A percentile compares a stretch with the other conserved stretches of the same genome.
These are phyloP conservation scores for Beauveria asiatica DNA, from an alignment of 2,329 filamentous ascomycete genomes.

Conservation along the genomic window DNA sequence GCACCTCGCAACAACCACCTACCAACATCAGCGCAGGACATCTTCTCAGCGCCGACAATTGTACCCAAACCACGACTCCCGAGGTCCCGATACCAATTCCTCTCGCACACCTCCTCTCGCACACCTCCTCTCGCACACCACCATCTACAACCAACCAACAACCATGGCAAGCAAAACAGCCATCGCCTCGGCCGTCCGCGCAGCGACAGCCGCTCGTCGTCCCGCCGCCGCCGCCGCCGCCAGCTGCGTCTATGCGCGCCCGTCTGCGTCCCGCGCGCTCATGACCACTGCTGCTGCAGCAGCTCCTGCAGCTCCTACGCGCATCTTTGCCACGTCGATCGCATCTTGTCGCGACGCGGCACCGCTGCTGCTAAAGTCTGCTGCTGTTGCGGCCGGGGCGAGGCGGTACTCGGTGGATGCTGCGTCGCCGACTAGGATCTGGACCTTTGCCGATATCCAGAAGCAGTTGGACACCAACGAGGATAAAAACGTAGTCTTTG, in stretches of 20 bases:
- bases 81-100: not conserved
- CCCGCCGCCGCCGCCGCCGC: not conserved
- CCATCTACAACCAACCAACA: not conserved
- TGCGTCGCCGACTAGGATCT: conserved; percentile 29
- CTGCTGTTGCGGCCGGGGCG: not conserved
- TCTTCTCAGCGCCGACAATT: not conserved
- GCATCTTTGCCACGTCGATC: not conserved
- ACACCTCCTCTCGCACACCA: not conserved
- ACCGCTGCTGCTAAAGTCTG: not conserved
- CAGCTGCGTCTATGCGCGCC: not conserved
- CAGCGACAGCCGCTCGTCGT: conserved; percentile 4
- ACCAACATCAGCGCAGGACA: not conserved
- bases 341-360: not conserved
- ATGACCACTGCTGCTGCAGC: not conserved
- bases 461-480: conserved; percentile 21
- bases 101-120: not conserved
- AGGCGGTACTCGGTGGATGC: conserved; percentile 22
- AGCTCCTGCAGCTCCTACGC: not conserved
- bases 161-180: not conserved
- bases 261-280: not conserved
- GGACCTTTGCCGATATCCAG: conserved; percentile 42
- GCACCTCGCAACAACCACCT: not conserved
- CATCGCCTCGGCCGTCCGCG: not conserved
- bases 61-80: not conserved
- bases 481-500: conserved; percentile 29